These are phyloP conservation scores for Cutaneotrichosporon cavernicola DNA, from an alignment of 1,284 basidiomycete genomes.

Conservation along the genomic window DNA sequence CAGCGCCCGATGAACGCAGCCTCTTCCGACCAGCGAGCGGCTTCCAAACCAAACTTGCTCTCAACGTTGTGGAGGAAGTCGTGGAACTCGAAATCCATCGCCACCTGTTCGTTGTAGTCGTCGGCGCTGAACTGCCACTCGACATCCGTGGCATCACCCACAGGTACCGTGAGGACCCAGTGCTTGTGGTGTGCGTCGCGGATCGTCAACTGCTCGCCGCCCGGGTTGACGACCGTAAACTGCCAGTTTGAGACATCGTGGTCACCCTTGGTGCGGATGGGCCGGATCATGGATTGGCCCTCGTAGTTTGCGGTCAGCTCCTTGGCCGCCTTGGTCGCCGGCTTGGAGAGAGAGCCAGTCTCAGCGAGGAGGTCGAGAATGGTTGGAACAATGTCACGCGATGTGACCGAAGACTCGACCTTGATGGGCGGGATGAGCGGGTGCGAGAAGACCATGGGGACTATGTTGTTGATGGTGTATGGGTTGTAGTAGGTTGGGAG, in stretches of 20 bases:
- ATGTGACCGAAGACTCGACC: neutral
- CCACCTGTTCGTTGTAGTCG: neutral
- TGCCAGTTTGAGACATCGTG: slow-evolving; percentile 7
- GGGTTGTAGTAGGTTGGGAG: slow-evolving; percentile 17
- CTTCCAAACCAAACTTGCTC: slow-evolving; percentile 10
- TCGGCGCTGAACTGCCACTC: slow-evolving; percentile 10
- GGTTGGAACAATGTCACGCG: slow-evolving; percentile 14
- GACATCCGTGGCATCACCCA: slow-evolving; percentile 3
- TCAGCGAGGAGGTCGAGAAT: slow-evolving; percentile 18
- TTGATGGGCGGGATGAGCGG: slow-evolving; percentile 8
- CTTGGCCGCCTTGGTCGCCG: slow-evolving; percentile 3
- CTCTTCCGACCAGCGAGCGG: slow-evolving; percentile 12
- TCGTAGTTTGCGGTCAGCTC: slow-evolving; percentile 17
- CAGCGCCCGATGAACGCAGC: slow-evolving; percentile 16
- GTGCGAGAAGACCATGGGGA: slow-evolving; percentile 11
- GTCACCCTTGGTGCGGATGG: neutral
- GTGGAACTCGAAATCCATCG: slow-evolving; percentile 4
- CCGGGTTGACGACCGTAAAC: slow-evolving; percentile 18
- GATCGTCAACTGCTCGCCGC: slow-evolving; percentile 7
- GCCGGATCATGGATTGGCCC: slow-evolving; percentile 18
- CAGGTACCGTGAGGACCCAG: slow-evolving; percentile 13
- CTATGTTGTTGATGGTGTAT: slow-evolving; percentile 9
- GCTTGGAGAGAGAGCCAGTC: slow-evolving; percentile 7
- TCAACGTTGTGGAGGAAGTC: slow-evolving; percentile 5
- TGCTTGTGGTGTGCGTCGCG: slow-evolving; percentile 10